Evolutionary conservation across 2,329 filamentous ascomycete genomes (phyloP), one percentile per base, ranked within the genome.

Genomic region (Monilinia aucupariae): DNA sequence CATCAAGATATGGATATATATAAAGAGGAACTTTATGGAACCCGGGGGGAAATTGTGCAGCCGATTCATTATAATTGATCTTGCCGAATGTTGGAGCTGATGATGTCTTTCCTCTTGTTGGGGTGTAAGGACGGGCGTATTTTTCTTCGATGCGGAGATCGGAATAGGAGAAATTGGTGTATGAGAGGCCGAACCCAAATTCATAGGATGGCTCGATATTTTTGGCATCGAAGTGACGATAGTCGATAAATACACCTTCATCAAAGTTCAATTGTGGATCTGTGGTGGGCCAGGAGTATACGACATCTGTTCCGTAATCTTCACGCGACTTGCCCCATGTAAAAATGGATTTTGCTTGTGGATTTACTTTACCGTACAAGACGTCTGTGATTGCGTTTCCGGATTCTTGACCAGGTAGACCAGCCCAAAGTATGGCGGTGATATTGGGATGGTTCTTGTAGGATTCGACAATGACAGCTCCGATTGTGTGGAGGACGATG

Each of bases 401-500:
- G 20, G 87, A 89, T 75, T 96, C 89, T 73, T 96, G 88, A 15
- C 92, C 92, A 0, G 91, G 91, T n/a, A 92, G 76, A 70, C 90
- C 89, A 25, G 90, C 90, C 83, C 88, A 94, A 3, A 96, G 74
- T 59, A 96, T 90, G 34, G 90, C 91, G 0, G 90, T 92, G 54
- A 96, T 82, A 75, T 96, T 96, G 48, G 86, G 84, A 75, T 87
- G 85, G 63, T 89, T 78, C 71, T 89, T 86, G 80, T 85, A 92
- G 7, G 90, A 84, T 34, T 87, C 85, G 17, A 97, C 77, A 1
- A 96, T 79, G 10, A 96, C 90, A 0, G 92, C 84, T 0, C 92
- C 92, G 3, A 88, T 84, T 1, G 90, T 91, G 79, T 97, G 93
- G 59, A 97, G 87, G 61, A 97, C 85, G 17, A 97, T 89, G 63